Conservation (phyloP, 2,329 filamentous ascomycete genomes). For the Cryphonectria nitschkei region DNA sequence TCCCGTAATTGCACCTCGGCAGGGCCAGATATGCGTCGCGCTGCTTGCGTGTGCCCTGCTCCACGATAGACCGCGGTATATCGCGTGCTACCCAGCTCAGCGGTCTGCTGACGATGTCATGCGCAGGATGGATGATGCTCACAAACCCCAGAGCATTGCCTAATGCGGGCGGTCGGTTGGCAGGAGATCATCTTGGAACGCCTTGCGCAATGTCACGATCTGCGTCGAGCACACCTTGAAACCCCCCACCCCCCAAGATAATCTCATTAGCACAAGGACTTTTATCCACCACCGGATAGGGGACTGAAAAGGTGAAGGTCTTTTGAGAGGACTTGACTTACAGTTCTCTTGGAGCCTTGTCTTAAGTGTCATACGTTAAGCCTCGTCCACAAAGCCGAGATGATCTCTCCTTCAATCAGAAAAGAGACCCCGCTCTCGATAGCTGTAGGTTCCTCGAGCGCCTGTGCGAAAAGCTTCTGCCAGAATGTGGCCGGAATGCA, state of each 20-base stretch:
- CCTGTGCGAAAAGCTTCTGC: neutral
- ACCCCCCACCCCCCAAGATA: no score
- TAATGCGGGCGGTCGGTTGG: neutral
- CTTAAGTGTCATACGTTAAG: neutral
- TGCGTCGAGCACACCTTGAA: neutral
- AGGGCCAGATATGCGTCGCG: constrained; percentile 41
- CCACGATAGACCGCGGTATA: constrained; percentile 36
- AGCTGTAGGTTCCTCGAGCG: neutral
- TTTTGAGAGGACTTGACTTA: neutral
- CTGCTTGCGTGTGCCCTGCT: constrained; percentile 39
- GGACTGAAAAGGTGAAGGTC: neutral
- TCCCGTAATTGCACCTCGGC: constrained; percentile 30
- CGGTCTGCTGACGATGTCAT: constrained; percentile 36
- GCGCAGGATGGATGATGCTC: neutral
- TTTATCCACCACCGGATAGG: no score
- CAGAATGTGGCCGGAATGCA: neutral
- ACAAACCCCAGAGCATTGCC: neutral
- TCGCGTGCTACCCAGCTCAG: constrained; percentile 35
- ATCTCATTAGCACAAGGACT: neutral
- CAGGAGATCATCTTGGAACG: neutral
- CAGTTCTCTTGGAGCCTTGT: neutral
- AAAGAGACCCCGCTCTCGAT: neutral
- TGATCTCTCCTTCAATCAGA: neutral
- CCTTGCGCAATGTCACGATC: neutral
- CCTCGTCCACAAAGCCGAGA: neutral